Evolutionary conservation across 2,329 filamentous ascomycete species (phyloP), one percentile per base, ranked within the genome.

Genomic region (Stagonosporopsis rhizophila): DNA sequence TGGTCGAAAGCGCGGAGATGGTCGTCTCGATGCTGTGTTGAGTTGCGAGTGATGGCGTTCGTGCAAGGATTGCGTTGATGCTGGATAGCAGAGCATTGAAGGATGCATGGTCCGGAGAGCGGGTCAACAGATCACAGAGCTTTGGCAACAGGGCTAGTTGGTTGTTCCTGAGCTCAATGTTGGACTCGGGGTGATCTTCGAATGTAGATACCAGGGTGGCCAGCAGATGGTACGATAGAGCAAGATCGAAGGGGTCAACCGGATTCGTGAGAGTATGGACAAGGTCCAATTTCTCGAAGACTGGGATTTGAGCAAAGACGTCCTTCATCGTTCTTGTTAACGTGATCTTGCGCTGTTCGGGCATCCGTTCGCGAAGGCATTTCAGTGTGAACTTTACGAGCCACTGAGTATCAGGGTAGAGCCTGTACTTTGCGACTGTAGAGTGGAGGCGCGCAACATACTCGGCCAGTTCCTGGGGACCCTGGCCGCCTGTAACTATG

Each of bases 51-150:
- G 71, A 77, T 3, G 72, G 67, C 62, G 72, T 73, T 8, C 68
- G 52, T 28, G 66, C 66, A 12, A 76, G 44, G 30, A 75, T 62
- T 0, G 80, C 87, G 56, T 75, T 81, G 0, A 82, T 80, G 17
- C 80, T 80, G 23, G 85, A 81, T 71, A 75, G 67, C 41, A 79
- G 77, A 0, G 64, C 77, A 1, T 79, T 86, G 44, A 82, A 86
- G 56, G 74, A 81, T 51, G 76, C 80, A 53, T 81, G 82, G 14
- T 85, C 78, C 65, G 86, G 81, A 80, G 82, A 77, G 0, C 82
- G 85, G 3, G 55, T 49, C 17, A 75, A 57, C 3, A 69, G 49
- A 4, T 41, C 41, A 44, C 69, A 73, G 5, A 74, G 32, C 19
- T 44, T 56, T 1, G 71, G 70, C 2, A 76, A 48, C 2, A 76